These are phyloP conservation scores for Ascochyta koolunga DNA, from an alignment of 2,329 filamentous ascomycete species.

Conservation along the genomic window DNA sequence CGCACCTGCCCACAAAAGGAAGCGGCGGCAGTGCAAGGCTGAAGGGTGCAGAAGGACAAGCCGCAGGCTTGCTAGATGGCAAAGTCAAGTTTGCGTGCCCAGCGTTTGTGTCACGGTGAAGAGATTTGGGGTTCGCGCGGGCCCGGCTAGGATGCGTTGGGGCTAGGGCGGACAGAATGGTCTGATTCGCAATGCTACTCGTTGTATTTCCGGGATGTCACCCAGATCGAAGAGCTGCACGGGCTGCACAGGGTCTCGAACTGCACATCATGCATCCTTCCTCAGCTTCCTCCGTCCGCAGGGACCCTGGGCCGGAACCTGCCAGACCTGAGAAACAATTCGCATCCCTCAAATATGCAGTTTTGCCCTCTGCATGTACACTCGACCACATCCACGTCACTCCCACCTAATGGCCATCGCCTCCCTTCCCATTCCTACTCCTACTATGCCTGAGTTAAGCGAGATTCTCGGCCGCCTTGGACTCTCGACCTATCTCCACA, in stretches of 20 bases:
- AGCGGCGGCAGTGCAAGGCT: neutral
- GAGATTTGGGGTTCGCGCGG: neutral
- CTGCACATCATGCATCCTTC: conserved; percentile 17
- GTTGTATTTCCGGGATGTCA: neutral
- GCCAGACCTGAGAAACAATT: conserved; percentile 17
- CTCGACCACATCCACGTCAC: conserved; percentile 27
- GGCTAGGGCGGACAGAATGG: conserved; percentile 2
- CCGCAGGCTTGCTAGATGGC: conserved; percentile 2
- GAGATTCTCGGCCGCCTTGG: conserved; percentile 42
- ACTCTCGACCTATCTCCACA: conserved; percentile 34
- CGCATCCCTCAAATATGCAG: conserved; percentile 29
- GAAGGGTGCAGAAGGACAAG: neutral
- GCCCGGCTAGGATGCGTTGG: neutral
- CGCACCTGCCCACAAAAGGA: neutral
- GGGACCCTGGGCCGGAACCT: conserved; percentile 20
- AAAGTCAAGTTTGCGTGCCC: neutral
- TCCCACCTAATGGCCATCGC: conserved; percentile 31
- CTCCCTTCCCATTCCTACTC: conserved; percentile 27
- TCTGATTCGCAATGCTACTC: neutral
- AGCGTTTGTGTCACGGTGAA: neutral
- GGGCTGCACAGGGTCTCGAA: conserved; percentile 10
- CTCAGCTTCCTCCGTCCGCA: conserved; percentile 20
- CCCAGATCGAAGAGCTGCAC: conserved; percentile 2
- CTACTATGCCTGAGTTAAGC: conserved; percentile 29
- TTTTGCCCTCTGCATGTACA: conserved; percentile 18